Percentiles rank a stretch among this genome's conserved stretches.
These are phyloP conservation scores for Solanum chacoense DNA, from an alignment of 305 asterid genomes.

Conservation along the genomic window DNA sequence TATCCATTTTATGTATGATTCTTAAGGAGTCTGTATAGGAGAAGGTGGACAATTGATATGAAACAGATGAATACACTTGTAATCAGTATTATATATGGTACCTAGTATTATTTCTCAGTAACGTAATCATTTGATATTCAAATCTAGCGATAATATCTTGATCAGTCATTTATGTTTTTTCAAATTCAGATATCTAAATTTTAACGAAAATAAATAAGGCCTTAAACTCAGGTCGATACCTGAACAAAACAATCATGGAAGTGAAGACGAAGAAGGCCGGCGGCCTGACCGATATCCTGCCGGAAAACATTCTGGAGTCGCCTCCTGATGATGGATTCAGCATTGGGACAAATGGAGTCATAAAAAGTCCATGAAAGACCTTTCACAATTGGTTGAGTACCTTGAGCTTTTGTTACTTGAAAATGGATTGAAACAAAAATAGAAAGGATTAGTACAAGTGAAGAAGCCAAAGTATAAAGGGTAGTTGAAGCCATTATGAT, in stretches of 20 bases:
- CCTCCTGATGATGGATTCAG: slow-evolving; percentile 19
- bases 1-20: not conserved
- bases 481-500: slow-evolving; percentile 7
- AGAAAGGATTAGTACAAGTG: not conserved
- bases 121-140: not conserved
- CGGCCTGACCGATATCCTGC: slow-evolving; percentile 17
- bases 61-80: not conserved
- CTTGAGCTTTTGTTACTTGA: slow-evolving; percentile 4
- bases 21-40: not conserved
- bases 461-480: not conserved
- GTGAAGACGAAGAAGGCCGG: slow-evolving; percentile 28
- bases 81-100: not conserved
- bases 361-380: slow-evolving; percentile 23
- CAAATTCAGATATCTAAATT: not conserved
- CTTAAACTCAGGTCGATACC: not conserved
- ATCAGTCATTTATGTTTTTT: not conserved
- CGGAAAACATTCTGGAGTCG: slow-evolving; percentile 10
- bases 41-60: not conserved
- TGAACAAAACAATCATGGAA: slow-evolving; percentile 30
- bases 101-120: not conserved
- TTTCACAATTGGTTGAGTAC: slow-evolving; percentile 10
- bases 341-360: slow-evolving; percentile 13
- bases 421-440: not conserved
- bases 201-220: not conserved
- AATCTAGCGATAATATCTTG: not conserved